Evolutionary conservation across 306 rosid genomes (phyloP), one percentile per base, ranked within the genome.

Genomic region (Lupinus albus): DNA sequence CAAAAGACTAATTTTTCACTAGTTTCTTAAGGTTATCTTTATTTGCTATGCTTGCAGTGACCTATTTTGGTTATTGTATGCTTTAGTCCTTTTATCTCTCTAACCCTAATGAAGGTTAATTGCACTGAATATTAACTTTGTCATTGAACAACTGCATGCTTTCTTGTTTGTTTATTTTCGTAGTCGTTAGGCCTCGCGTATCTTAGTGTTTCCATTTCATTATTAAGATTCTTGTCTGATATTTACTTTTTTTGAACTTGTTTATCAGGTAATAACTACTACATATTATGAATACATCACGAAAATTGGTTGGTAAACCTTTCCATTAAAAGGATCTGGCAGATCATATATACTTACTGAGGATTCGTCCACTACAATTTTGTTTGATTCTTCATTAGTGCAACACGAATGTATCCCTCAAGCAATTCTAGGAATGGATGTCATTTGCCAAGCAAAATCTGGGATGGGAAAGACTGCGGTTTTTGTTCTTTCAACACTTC

Each of bases 381-480:
- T 85, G 68, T 87, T 80, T 80, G 66, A 71, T 80, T 80, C 86
- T 75, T 88, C 89, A 84, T 80, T 58, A 84, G 89, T 84, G 79
- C 91, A 85, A 88, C 91, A 88, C 0, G 91, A 86, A 69, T 85
- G 95, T 81, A 86, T 84, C 84, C 89, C 91, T 66, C 95, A 83
- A 82, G 95, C 89, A 61, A 88, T 88, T 54, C 71, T 85, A 70
- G 91, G 91, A 71, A 88, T 82, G 91, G 87, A 86, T 78, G 91
- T 85, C 66, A 67, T 86, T 64, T 88, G 89, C 79, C 89, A 84
- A 84, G 89, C 91, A 8, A 86, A 88, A 79, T 86, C 91, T 74
- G 89, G 89, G 61, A 84, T 82, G 91, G 95, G 91, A 13, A 88
- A 88, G 78, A 88, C 89, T 39, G 88, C 91, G 5, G 91, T 88